Percentiles rank a stretch among this genome's conserved stretches.
phyloP scores from a whole-genome alignment of 2,329 filamentous ascomycete genomes.

The Cercospora sp. region DNA sequence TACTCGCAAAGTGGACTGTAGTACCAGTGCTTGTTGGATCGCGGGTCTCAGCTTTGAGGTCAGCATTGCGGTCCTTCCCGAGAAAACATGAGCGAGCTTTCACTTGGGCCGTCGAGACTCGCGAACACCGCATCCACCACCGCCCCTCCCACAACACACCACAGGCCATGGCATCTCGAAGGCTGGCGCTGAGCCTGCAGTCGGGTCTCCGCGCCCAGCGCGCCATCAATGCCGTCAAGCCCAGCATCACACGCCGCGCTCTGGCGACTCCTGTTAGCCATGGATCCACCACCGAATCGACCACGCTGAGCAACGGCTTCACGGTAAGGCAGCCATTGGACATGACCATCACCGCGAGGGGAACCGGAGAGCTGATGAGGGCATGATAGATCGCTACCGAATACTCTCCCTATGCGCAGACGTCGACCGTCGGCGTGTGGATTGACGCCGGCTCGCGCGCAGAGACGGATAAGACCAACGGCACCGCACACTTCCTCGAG shows the following conservation, averaged over 20 bases:
- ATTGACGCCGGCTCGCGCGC: conserved; percentile 98
- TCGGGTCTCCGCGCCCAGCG: conserved; percentile 85
- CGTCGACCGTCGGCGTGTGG: conserved; percentile 97
- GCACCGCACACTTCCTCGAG: conserved; percentile 98
- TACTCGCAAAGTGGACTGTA: neutral
- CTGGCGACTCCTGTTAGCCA: conserved; percentile 79
- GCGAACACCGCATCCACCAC: conserved; percentile 37
- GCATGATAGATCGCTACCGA: conserved; percentile 83
- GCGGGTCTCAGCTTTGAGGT: neutral
- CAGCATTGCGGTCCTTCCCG: conserved; percentile 8
- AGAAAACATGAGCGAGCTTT: conserved; percentile 16
- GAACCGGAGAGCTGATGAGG: conserved; percentile 22
- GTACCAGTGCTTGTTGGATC: conserved; percentile 2
- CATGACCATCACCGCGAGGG: neutral
- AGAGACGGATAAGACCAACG: conserved; percentile 98
- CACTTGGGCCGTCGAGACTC: conserved; percentile 2
- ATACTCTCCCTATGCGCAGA: conserved; percentile 97
- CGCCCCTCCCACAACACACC: conserved; percentile 39
- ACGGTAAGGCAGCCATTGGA: conserved; percentile 63
- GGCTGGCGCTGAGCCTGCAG: conserved; percentile 92
- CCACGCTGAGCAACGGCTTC: conserved; percentile 94
- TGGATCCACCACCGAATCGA: conserved; percentile 87
- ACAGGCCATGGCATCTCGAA: conserved; percentile 83
- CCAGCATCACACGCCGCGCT: conserved; percentile 66
- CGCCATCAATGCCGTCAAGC: conserved; percentile 71